phyloP scores from a whole-genome alignment of 805 yeast species.

The Pichia scutulata region DNA sequence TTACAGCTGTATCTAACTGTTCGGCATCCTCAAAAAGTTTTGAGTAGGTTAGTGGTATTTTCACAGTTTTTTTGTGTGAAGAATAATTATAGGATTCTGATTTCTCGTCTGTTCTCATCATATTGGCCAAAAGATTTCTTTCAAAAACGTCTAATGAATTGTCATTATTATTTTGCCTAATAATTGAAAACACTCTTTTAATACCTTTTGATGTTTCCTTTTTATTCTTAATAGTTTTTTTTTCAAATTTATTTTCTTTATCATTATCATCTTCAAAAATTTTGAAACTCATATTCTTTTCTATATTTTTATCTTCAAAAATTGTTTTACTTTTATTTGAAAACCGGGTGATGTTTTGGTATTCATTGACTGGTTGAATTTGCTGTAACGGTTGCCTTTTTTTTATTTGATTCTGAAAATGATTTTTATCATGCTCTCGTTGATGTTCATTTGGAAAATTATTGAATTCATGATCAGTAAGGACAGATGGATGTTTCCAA shows the following conservation, averaged over 20 bases:
- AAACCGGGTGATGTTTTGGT: not conserved
- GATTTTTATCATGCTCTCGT: not conserved
- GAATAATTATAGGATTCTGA: not conserved
- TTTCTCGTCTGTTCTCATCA: not conserved
- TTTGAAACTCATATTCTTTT: not conserved
- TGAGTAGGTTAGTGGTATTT: not conserved
- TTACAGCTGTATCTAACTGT: not conserved
- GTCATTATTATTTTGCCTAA: not conserved
- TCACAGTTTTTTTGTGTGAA: not conserved
- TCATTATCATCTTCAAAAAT: not conserved
- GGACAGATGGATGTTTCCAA: not conserved
- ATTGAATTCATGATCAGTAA: conserved; percentile 7
- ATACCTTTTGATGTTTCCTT: not conserved
- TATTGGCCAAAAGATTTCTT: not conserved
- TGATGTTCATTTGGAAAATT: not conserved
- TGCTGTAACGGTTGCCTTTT: not conserved
- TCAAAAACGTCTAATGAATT: conserved; percentile 1
- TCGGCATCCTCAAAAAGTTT: not conserved
- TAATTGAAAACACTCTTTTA: not conserved
- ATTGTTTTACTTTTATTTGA: not conserved
- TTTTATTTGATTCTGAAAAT: not conserved
- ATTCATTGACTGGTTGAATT: not conserved
- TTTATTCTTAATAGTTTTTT: not conserved
- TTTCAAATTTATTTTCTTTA: not conserved
- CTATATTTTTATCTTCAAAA: not conserved